Evolutionary conservation across 805 yeast species (phyloP).

Genomic region (Monosporozyma servazzii): DNA sequence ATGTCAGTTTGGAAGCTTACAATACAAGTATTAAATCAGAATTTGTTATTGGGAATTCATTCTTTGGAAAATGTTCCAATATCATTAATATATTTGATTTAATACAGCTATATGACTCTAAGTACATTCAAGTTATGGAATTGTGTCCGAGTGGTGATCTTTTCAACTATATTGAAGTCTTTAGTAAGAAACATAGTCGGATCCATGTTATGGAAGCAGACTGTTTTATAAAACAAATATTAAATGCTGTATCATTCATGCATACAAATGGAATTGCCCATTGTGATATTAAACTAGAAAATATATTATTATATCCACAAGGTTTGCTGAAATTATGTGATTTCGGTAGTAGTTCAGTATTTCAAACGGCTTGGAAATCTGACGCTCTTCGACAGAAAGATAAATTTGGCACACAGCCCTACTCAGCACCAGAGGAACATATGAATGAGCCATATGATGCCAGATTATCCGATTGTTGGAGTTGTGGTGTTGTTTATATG

Average conservation of each 20-base stretch:
- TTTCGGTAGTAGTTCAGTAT: constrained; percentile 87
- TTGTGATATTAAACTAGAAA: constrained; percentile 87
- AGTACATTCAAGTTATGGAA: constrained; percentile 87
- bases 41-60: constrained; percentile 74
- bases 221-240: constrained; percentile 79
- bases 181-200: constrained; percentile 36
- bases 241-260: constrained; percentile 75
- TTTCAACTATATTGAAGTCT: constrained; percentile 44
- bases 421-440: constrained; percentile 83
- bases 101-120: constrained; percentile 53
- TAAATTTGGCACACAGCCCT: constrained; percentile 83
- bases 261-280: constrained; percentile 91
- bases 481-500: constrained; percentile 68
- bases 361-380: constrained; percentile 82
- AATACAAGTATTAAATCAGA: constrained; percentile 82
- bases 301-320: constrained; percentile 55
- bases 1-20: constrained; percentile 76
- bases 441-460: constrained; percentile 57
- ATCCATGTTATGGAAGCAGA: constrained; percentile 65
- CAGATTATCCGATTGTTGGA: constrained; percentile 80
- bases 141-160: constrained; percentile 81
- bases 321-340: constrained; percentile 70
- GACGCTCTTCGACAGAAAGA: constrained; percentile 61
- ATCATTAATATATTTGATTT: constrained; percentile 73
- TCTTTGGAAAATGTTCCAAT: constrained; percentile 39